Evolutionary conservation across 305 asterid species (phyloP).

Genomic region (Solanum hybrid): DNA sequence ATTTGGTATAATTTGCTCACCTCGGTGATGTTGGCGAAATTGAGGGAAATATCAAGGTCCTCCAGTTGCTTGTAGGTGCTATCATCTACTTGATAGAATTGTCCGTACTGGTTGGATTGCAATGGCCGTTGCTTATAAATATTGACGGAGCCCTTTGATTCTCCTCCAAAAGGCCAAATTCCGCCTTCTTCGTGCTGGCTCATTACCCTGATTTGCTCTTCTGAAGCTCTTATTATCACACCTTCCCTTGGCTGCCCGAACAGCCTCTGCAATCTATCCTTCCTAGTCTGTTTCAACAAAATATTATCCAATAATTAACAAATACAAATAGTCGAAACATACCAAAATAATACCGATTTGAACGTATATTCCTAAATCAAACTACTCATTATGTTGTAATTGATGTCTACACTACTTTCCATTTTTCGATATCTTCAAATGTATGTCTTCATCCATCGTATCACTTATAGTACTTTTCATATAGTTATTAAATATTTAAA

Average conservation of each 20-base stretch:
- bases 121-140: constrained; percentile 30
- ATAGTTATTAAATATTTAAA: too few relatives aligned
- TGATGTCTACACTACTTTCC: too few relatives aligned
- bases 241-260: constrained; percentile 46
- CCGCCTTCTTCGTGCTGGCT: constrained; percentile 44
- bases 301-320: too few relatives aligned
- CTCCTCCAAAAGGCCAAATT: constrained; percentile 52
- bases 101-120: constrained; percentile 42
- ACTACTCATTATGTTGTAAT: too few relatives aligned
- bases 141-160: constrained; percentile 24
- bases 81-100: constrained; percentile 37
- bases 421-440: too few relatives aligned
- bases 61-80: constrained; percentile 23
- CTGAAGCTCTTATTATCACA: constrained; percentile 37
- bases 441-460: too few relatives aligned
- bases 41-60: constrained; percentile 35
- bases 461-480: too few relatives aligned
- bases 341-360: too few relatives aligned
- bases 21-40: constrained; percentile 43
- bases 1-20: constrained; percentile 10
- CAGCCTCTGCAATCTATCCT: constrained; percentile 29
- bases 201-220: constrained; percentile 45
- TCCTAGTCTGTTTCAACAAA: constrained; percentile 16
- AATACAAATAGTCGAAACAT: not conserved
- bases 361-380: too few relatives aligned